phyloP scores from a whole-genome alignment of 2,329 filamentous ascomycete species.

The Calonectria pauciramosa region DNA sequence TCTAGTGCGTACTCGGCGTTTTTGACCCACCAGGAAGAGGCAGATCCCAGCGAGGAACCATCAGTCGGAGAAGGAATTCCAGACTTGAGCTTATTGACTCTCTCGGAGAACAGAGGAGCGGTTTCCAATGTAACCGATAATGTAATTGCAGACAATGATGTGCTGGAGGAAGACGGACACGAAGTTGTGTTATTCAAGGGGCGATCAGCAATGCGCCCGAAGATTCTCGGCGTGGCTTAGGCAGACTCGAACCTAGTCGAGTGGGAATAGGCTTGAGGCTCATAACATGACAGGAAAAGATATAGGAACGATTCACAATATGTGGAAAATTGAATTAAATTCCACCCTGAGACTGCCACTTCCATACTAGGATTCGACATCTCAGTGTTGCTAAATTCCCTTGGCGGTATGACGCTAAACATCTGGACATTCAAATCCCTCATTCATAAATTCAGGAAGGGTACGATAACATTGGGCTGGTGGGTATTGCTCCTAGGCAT shows the following conservation, averaged over 20 bases:
- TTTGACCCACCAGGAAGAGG: neutral
- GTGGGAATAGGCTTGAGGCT: neutral
- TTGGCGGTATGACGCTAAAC: neutral
- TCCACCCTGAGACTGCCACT: no score
- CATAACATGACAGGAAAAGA: neutral
- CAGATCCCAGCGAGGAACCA: neutral
- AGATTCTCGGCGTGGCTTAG: neutral
- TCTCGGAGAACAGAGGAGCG: neutral
- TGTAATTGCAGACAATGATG: neutral
- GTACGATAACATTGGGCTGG: neutral
- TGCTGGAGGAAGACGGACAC: neutral
- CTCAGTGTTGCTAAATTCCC: neutral
- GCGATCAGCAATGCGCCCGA: neutral
- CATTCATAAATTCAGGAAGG: neutral
- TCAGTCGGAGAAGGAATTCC: neutral
- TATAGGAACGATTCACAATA: neutral
- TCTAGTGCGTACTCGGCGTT: constrained; percentile 15
- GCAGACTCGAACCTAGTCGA: neutral
- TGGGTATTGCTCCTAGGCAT: neutral
- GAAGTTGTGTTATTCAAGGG: constrained; percentile 8
- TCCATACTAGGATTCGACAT: neutral
- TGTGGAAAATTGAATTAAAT: neutral
- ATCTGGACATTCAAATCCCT: neutral
- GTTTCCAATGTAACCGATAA: neutral
- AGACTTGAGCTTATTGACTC: neutral